These are phyloP conservation scores for Termitomyces sp. DNA, from an alignment of 768 basidiomycete species.

Conservation along the genomic window DNA sequence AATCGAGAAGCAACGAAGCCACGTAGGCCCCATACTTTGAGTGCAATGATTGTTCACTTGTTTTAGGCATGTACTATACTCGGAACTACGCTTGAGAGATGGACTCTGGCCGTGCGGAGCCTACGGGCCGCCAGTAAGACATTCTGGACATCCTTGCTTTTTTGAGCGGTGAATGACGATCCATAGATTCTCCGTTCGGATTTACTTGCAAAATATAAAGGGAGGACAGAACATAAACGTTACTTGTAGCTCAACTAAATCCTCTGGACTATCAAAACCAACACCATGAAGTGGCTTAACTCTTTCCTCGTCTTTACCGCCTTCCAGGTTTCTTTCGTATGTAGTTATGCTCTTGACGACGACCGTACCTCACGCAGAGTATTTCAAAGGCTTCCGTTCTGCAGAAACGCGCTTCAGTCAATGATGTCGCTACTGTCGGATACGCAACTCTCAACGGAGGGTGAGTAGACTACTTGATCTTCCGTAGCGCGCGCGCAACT, in stretches of 20 bases:
- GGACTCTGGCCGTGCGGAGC: not conserved
- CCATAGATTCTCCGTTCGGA: constrained; percentile 2
- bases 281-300: constrained; percentile 20
- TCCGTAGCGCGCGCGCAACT: not conserved
- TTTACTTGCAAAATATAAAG: not conserved
- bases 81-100: not conserved
- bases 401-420: constrained; percentile 32
- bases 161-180: not conserved
- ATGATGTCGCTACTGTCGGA: constrained; percentile 35
- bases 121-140: constrained; percentile 9
- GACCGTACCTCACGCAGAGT: not conserved
- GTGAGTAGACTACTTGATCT: constrained; percentile 14
- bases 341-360: not conserved
- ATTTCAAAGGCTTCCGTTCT: constrained; percentile 15
- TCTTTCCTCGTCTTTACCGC: constrained; percentile 17
- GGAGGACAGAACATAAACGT: not conserved
- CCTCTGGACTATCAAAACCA: not conserved
- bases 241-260: not conserved
- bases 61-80: not conserved
- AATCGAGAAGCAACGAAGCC: not conserved
- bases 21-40: not conserved
- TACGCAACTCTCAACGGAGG: constrained; percentile 37
- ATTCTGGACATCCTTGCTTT: not conserved
- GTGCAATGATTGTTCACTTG: not conserved
- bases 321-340: constrained; percentile 16